Base-by-base conservation (phyloP, 805 yeast genomes). In the Middelhovenomyces tepae region DNA sequence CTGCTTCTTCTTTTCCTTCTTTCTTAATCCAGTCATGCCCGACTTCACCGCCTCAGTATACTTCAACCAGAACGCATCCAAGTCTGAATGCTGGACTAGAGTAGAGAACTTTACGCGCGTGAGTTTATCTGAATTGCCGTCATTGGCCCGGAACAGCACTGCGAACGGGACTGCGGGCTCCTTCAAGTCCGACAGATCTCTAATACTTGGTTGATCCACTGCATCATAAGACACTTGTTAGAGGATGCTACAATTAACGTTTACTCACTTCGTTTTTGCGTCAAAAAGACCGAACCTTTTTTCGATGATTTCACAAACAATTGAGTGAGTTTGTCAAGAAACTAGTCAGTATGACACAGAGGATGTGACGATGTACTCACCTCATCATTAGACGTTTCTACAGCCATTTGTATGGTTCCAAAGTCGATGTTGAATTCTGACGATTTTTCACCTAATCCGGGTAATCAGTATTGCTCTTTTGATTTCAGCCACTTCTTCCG, bases 1-100 rank as follows among this genome's bases (percentile, higher is more conserved):
- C 61, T 69, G 71, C 65, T 75, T 77, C 59, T 75, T 76, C 65
- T 83, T 84, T 39, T 81, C 84, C 62, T 83, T 85, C 70, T 79
- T 83, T 51, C 75, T 71, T 54, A 87, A 66, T 1, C 94, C 95
- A 3, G 62, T 61, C 55, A 82, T 73, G 4, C 91, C 87, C 15
- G 64, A 51, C 52, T 83, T 86, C 36, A 86, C 64, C 0, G 71
- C 71, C 27, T 73, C 74, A 1, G 83, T 59, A 57, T 86, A 87
- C 16, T 74, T 75, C 27, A 56, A 54, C 95, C 95, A 87, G 54
- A 87, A 87, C 38, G 62, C 54, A 42, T 77, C 83, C 43, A 87
- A 61, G 3, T 69, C 58, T 1, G 64, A 69, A 1, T 75, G 62
- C 17, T 70, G 69, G 5, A 87, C 86, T 8, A 78, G 71, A 0